Percentiles rank a stretch among this genome's conserved stretches.
phyloP scores from a whole-genome alignment of 257 asterid species.

The Lantana camara region DNA sequence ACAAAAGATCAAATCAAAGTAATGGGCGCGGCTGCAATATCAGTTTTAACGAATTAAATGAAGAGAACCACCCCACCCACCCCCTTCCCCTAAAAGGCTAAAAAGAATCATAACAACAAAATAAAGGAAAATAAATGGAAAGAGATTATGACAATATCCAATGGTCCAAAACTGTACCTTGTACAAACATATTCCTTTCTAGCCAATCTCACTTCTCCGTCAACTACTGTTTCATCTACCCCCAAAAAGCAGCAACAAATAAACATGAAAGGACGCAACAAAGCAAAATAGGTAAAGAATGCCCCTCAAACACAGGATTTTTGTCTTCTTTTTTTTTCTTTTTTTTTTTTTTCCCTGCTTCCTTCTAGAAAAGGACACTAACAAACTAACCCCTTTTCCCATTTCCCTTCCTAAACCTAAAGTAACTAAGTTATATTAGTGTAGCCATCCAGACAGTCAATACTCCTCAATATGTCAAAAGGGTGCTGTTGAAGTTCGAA shows the following conservation, averaged over 20 bases:
- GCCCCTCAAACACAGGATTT: background rate
- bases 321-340: background rate
- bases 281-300: background rate
- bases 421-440: background rate
- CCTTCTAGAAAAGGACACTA: background rate
- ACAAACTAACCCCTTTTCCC: background rate
- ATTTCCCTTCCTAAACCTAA: slow-evolving; percentile 6
- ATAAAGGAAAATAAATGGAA: background rate
- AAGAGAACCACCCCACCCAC: too few species aligned
- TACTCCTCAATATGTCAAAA: slow-evolving; percentile 36
- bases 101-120: too few species aligned
- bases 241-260: background rate
- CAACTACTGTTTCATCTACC: background rate
- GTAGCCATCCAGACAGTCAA: background rate
- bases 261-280: too few species aligned
- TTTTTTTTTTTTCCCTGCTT: background rate
- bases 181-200: background rate
- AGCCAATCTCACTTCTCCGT: background rate
- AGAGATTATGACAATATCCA: background rate
- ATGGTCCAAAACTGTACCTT: background rate
- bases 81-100: too few species aligned
- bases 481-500: slow-evolving; percentile 61
- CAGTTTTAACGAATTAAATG: background rate
- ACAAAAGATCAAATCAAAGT: background rate
- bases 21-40: background rate